Conservation (phyloP, 768 basidiomycete species). For the Heimioporus sp. region DNA sequence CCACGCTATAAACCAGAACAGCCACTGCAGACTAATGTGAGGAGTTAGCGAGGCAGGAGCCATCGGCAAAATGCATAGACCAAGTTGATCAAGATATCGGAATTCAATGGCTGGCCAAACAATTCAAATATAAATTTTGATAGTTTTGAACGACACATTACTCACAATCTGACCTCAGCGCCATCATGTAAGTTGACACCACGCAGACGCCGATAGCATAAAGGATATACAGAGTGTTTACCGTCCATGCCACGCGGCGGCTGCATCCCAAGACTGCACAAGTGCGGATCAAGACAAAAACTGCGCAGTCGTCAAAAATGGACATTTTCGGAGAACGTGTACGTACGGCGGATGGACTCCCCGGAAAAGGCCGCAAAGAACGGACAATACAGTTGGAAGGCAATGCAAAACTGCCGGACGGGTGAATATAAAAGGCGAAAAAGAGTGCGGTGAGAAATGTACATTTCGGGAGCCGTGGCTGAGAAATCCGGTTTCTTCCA, state of each 20-base stretch:
- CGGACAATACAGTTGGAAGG: background rate
- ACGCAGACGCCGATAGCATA: conserved; percentile 1
- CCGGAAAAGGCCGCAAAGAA: background rate
- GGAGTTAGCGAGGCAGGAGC: conserved; percentile 9
- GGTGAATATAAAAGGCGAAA: background rate
- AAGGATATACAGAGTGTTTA: conserved; percentile 6
- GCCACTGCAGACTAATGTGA: background rate
- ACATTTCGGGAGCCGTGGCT: no score
- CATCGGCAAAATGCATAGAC: conserved; percentile 10
- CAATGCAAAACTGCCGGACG: conserved; percentile 1
- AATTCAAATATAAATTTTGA: background rate
- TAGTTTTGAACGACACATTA: background rate
- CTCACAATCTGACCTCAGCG: background rate
- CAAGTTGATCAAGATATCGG: conserved; percentile 4
- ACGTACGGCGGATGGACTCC: conserved; percentile 14
- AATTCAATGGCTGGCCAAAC: background rate
- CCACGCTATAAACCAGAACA: background rate
- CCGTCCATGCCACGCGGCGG: background rate
- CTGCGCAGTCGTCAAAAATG: conserved; percentile 4
- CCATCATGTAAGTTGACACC: background rate
- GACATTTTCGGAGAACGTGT: background rate
- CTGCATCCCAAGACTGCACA: conserved; percentile 22
- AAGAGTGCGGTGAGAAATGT: conserved; percentile 10
- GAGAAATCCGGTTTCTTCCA: conserved; percentile 24
- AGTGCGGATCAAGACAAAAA: conserved; percentile 22